Evolutionary conservation across 2,329 filamentous ascomycete genomes (phyloP).

Genomic region (Colletotrichum camelliae): DNA sequence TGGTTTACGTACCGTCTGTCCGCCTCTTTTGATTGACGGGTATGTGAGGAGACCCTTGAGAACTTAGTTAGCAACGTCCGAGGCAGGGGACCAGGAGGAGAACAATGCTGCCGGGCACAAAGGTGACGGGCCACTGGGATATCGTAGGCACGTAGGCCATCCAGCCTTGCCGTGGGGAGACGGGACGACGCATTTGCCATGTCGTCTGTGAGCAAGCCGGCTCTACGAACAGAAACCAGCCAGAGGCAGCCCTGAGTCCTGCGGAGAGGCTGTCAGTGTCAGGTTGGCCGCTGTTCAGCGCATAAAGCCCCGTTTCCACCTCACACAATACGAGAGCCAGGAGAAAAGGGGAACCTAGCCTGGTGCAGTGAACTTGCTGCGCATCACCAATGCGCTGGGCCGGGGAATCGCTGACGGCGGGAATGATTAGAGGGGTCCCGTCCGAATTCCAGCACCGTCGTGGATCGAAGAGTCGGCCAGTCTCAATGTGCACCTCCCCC

Average conservation of each 20-base stretch:
- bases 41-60: slow-evolving; percentile 6
- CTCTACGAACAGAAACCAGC: not conserved
- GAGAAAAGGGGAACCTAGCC: slow-evolving; percentile 17
- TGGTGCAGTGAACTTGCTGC: not conserved
- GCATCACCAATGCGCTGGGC: slow-evolving; percentile 8
- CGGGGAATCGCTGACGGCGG: not conserved
- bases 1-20: not conserved
- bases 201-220: not conserved
- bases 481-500: not conserved
- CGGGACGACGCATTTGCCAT: not conserved
- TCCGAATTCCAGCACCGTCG: not conserved
- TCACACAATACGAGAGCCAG: not conserved
- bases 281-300: slow-evolving; percentile 19
- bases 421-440: slow-evolving; percentile 3
- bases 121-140: not conserved
- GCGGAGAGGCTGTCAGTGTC: not conserved
- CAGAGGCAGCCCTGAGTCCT: not conserved
- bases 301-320: slow-evolving; percentile 16
- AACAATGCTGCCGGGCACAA: slow-evolving; percentile 4
- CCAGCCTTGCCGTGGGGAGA: not conserved
- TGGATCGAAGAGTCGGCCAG: not conserved
- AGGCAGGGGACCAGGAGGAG: not conserved
- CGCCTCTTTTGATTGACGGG: not conserved
- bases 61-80: not conserved
- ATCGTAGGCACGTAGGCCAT: not conserved